These are phyloP conservation scores for Pascua sp. DNA, from an alignment of 1,284 basidiomycete genomes.

Conservation along the genomic window DNA sequence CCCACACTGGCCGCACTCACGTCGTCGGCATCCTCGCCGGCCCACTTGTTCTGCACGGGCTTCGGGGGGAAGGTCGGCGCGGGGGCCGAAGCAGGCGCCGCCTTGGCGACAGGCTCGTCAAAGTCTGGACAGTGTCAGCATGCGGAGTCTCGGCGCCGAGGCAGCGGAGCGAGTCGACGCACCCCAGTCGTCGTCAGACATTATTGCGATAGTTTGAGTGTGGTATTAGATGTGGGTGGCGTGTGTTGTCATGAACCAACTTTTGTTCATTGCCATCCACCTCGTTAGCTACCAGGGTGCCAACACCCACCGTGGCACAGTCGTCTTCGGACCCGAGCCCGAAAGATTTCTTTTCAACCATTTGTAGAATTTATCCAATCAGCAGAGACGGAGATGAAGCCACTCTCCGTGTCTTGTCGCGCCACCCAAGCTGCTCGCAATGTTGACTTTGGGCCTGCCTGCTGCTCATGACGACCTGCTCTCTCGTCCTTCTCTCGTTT, in stretches of 20 bases:
- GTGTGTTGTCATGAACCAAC: slow-evolving; percentile 6
- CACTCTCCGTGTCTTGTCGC: too few relatives aligned
- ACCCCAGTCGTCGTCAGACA: slow-evolving; percentile 46
- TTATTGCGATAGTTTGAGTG: slow-evolving; percentile 18
- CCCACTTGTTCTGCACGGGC: slow-evolving; percentile 60
- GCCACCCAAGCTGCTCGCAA: too few relatives aligned
- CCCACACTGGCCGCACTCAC: slow-evolving; percentile 54
- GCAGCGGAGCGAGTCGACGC: slow-evolving; percentile 6
- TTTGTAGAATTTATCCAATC: too few relatives aligned
- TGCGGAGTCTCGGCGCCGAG: neutral
- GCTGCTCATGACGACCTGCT: too few relatives aligned
- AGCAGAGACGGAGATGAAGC: too few relatives aligned
- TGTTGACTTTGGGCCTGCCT: slow-evolving; percentile 1
- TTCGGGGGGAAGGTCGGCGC: slow-evolving; percentile 46
- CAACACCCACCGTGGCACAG: too few relatives aligned
- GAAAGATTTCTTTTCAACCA: too few relatives aligned
- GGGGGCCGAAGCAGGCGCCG: slow-evolving; percentile 51
- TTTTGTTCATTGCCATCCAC: slow-evolving; percentile 7
- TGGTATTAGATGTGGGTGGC: neutral
- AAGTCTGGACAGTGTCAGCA: slow-evolving; percentile 27
- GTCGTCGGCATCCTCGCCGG: slow-evolving; percentile 83
- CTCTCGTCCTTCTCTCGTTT: too few relatives aligned
- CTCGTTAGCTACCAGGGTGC: too few relatives aligned
- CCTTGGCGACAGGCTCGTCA: slow-evolving; percentile 55
- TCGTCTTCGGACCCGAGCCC: too few relatives aligned